Conservation (phyloP, 768 basidiomycete species). For the Pulveroboletus ravenelii region DNA sequence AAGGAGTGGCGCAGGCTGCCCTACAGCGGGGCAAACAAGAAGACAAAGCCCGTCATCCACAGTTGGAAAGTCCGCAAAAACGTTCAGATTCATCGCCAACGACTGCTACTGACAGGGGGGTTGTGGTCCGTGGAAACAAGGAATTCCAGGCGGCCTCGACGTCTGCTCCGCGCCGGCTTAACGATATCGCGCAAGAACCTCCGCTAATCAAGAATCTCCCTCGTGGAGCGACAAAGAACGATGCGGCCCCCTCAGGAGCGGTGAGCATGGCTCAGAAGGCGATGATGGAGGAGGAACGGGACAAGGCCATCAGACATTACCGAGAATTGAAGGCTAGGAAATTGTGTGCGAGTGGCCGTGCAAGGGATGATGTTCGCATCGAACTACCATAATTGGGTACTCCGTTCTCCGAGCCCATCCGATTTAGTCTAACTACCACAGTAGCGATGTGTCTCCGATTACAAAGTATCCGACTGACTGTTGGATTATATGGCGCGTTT, state of each 20-base stretch:
- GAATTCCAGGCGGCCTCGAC: constrained; percentile 51
- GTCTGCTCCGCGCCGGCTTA: constrained; percentile 59
- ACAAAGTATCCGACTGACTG: background rate
- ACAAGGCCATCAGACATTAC: constrained; percentile 62
- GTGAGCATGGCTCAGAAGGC: constrained; percentile 71
- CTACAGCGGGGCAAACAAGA: constrained; percentile 14
- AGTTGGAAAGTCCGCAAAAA: constrained; percentile 10
- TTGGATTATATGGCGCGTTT: no score
- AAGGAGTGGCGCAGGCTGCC: constrained; percentile 17
- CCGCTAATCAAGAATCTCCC: constrained; percentile 56
- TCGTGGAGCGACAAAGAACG: constrained; percentile 36
- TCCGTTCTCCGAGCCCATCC: background rate
- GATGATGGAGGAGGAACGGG: constrained; percentile 74
- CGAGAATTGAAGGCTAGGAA: constrained; percentile 60
- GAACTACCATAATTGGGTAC: background rate
- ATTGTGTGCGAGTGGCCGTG: constrained; percentile 16
- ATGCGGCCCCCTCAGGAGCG: constrained; percentile 37
- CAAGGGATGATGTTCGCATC: background rate
- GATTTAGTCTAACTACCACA: background rate
- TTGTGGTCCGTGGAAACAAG: constrained; percentile 23
- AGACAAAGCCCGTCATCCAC: constrained; percentile 4
- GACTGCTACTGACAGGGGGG: constrained; percentile 15
- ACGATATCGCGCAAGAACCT: constrained; percentile 67
- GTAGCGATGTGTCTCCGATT: constrained; percentile 5
- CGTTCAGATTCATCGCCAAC: constrained; percentile 11